These are phyloP conservation scores for Amanita inopinata DNA, from an alignment of 768 basidiomycete species.

Conservation along the genomic window DNA sequence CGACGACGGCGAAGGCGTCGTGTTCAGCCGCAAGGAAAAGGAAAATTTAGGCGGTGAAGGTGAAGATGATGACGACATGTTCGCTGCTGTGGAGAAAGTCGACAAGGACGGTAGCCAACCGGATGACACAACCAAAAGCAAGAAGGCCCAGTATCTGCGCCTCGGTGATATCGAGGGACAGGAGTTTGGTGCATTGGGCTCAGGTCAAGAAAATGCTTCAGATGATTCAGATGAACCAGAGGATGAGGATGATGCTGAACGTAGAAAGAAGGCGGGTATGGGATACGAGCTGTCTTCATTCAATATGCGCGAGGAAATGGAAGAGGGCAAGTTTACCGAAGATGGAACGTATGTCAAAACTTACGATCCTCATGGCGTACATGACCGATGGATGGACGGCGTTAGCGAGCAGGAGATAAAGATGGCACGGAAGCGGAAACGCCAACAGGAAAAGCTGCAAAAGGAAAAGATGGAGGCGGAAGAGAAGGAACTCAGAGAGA, in stretches of 20 bases:
- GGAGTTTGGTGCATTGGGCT: conserved; percentile 57
- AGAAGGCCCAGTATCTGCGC: conserved; percentile 67
- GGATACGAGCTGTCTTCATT: conserved; percentile 90
- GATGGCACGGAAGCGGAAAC: conserved; percentile 66
- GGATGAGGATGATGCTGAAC: conserved; percentile 74
- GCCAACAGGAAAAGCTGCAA: conserved; percentile 65
- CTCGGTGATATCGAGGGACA: conserved; percentile 97
- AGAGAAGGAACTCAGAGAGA: conserved; percentile 60
- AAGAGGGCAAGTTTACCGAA: conserved; percentile 93
- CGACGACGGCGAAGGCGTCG: conserved; percentile 93
- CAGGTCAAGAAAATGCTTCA: conserved; percentile 27
- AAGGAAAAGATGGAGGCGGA: conserved; percentile 60
- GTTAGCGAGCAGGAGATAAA: conserved; percentile 80
- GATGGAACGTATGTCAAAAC: conserved; percentile 84
- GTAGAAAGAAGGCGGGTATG: conserved; percentile 78
- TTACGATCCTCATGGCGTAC: conserved; percentile 82
- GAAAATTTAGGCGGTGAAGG: conserved; percentile 27
- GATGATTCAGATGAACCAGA: conserved; percentile 40
- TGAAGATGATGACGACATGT: conserved; percentile 74
- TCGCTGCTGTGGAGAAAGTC: conserved; percentile 54
- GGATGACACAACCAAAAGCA: conserved; percentile 24
- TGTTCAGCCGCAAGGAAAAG: conserved; percentile 62
- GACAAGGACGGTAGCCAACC: conserved; percentile 25
- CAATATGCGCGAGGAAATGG: conserved; percentile 99
- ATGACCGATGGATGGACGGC: conserved; percentile 96